Percentiles rank a stretch among this genome's conserved stretches.
Evolutionary conservation across 495 filamentous ascomycete species (phyloP).

Genomic region (Halenospora varia): DNA sequence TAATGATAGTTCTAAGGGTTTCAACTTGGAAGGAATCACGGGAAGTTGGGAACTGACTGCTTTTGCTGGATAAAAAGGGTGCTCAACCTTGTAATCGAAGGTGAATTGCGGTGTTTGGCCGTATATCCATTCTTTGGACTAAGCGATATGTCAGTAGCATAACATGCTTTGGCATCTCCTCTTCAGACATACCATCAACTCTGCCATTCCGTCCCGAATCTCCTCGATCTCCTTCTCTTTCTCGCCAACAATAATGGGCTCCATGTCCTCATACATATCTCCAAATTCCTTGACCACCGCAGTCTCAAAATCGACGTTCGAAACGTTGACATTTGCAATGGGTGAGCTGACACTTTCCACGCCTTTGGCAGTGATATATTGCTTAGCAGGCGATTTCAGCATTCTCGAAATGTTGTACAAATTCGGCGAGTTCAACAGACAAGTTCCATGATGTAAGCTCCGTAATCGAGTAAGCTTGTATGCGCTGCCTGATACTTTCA

Average conservation of each 20-base stretch:
- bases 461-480: slow-evolving; percentile 81
- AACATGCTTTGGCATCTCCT: no score
- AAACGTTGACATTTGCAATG: slow-evolving; percentile 66
- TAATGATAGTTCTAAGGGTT: no score
- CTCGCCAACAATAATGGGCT: slow-evolving; percentile 38
- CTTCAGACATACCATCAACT: no score
- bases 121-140: slow-evolving; percentile 75
- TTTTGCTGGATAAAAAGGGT: not conserved
- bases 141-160: no score
- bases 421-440: slow-evolving; percentile 68
- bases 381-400: slow-evolving; percentile 67
- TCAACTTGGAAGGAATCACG: no score
- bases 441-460: slow-evolving; percentile 89
- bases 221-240: slow-evolving; percentile 37
- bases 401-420: slow-evolving; percentile 60
- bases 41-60: no score
- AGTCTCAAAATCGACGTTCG: slow-evolving; percentile 41
- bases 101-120: slow-evolving; percentile 82
- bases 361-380: slow-evolving; percentile 73
- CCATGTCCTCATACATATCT: slow-evolving; percentile 44
- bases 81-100: slow-evolving; percentile 33
- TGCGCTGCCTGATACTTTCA: slow-evolving; percentile 88
- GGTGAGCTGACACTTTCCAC: slow-evolving; percentile 91
- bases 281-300: slow-evolving; percentile 50
- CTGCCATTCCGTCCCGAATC: slow-evolving; percentile 47